Base-by-base conservation (phyloP, 176 grass and related monocot genomes). In the Bothriochloa decipiens region DNA sequence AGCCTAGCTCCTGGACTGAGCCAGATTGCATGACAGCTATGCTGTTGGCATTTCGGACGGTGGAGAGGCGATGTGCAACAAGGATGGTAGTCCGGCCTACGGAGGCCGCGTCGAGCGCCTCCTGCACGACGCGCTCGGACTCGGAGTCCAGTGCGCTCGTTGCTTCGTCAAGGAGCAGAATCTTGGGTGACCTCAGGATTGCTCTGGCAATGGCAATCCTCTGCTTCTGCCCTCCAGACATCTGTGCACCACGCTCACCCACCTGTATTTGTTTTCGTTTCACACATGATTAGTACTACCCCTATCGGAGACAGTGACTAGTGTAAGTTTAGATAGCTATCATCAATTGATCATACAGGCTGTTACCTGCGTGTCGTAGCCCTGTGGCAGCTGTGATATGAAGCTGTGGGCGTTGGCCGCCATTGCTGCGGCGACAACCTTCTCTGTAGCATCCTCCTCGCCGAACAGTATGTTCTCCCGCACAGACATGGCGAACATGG, bases 141-240 rank as follows among this genome's bases (percentile, higher is more conserved):
- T 97, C 92, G 0, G 95, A 91, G 88, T 97, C 95, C 8, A 97
- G 10, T 32, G 95, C 95, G 35, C 95, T 97, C 0, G 95, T 97
- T 32, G 95, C 95, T 74, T 97, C 95, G 23, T 97, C 92, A 3
- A 97, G 90, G 70, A 97, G 88, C 40, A 97, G 75, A 25, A 97
- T 94, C 88, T 94, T 97, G 29, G 95, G 95, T 52, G 95, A 92
- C 81, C 87, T 94, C 18, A 97, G 37, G 35, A 97, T 89, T 33
- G 95, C 92, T 85, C 95, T 91, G 1, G 95, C 95, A 67, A 97
- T 97, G 35, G 95, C 95, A 72, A 97, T 92, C 50, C 95, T 92
- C 72, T 97, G 95, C 70, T 97, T 97, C 77, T 97, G 95, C 3
- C 95, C 95, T 85, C 95, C 95, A 14, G 95, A 97, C 90, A 97